Conservation (phyloP, 2,329 filamentous ascomycete species). For the Aspergillus proliferans region DNA sequence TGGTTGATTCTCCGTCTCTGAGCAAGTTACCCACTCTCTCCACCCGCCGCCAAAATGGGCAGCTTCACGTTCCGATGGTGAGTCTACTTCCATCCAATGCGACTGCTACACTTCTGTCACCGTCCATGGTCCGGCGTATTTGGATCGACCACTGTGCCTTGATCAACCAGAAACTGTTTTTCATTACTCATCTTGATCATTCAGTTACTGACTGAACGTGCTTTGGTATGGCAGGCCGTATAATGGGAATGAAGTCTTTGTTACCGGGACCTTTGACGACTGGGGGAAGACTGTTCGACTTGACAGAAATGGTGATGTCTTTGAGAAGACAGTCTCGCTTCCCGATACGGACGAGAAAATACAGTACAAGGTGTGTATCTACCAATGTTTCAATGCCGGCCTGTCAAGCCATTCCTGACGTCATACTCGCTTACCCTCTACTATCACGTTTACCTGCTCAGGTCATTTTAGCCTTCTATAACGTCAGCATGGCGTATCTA, state of each 20-base stretch:
- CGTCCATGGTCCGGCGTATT: not conserved
- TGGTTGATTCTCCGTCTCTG: too few species aligned
- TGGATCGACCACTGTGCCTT: constrained; percentile 1
- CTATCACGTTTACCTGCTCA: constrained; percentile 1
- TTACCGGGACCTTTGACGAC: constrained; percentile 92
- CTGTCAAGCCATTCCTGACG: constrained; percentile 4
- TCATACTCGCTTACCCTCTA: constrained; percentile 15
- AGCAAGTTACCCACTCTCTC: too few species aligned
- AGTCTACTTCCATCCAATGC: constrained; percentile 11
- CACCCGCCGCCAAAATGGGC: constrained; percentile 1
- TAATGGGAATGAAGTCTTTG: constrained; percentile 77
- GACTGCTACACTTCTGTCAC: not conserved
- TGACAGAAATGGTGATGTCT: constrained; percentile 64
- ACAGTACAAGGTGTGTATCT: constrained; percentile 77
- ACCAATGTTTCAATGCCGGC: not conserved
- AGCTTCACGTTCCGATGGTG: constrained; percentile 35
- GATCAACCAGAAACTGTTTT: constrained; percentile 1
- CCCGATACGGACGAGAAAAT: constrained; percentile 64
- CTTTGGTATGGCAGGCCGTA: constrained; percentile 61
- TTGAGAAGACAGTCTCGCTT: constrained; percentile 75
- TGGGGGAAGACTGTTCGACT: constrained; percentile 85
- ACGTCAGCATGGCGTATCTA: constrained; percentile 5
- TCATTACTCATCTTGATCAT: constrained; percentile 2
- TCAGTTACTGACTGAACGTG: constrained; percentile 23
- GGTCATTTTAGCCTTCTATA: constrained; percentile 16